phyloP scores from a whole-genome alignment of 176 grass and related monocot species.

The Ananas comosus region DNA sequence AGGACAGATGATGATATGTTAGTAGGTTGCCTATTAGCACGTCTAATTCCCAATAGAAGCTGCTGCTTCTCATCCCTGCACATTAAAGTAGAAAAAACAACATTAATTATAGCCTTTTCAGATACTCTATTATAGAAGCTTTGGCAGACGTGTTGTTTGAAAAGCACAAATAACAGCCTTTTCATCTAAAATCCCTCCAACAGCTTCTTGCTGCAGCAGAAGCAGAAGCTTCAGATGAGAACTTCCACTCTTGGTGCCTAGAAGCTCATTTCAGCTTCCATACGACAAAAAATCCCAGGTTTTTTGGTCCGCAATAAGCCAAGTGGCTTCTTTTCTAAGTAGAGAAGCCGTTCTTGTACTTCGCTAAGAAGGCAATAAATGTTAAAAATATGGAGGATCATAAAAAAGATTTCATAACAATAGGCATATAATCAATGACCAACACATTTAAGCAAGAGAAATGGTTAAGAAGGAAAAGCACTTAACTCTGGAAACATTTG shows the following conservation, averaged over 20 bases:
- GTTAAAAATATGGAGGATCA: background rate
- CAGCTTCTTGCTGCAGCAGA: too few relatives aligned
- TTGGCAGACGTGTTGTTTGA: too few relatives aligned
- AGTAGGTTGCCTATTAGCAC: conserved; percentile 75
- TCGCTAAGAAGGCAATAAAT: background rate
- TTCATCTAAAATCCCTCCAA: too few relatives aligned
- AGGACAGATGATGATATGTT: conserved; percentile 94
- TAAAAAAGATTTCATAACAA: background rate
- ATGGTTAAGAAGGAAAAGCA: background rate
- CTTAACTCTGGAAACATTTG: background rate
- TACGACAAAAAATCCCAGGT: too few relatives aligned
- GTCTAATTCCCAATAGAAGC: conserved; percentile 80
- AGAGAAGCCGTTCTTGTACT: too few relatives aligned
- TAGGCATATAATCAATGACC: background rate
- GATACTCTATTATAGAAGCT: background rate
- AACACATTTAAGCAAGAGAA: background rate
- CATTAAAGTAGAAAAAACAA: conserved; percentile 9
- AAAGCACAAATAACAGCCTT: too few relatives aligned
- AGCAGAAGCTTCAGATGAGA: too few relatives aligned
- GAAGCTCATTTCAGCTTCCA: too few relatives aligned
- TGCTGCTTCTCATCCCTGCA: conserved; percentile 94
- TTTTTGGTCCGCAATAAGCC: too few relatives aligned
- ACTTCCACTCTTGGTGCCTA: too few relatives aligned
- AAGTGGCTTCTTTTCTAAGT: too few relatives aligned
- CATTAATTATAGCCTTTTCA: background rate